Conservation (phyloP, 2,329 filamentous ascomycete genomes). For the Mycocentrospora acerina region DNA sequence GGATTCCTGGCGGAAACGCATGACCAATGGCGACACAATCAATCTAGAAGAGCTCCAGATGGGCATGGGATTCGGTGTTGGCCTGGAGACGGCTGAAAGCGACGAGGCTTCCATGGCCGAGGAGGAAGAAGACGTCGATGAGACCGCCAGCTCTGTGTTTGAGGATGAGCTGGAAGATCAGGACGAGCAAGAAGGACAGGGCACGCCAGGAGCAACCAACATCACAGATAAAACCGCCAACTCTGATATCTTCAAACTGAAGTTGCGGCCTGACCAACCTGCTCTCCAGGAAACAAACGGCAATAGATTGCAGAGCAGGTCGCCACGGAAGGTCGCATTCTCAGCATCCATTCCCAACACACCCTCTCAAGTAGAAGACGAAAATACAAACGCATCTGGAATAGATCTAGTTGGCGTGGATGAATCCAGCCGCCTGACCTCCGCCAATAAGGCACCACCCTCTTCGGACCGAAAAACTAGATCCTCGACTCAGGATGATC, state of each 20-base stretch:
- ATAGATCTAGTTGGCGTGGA: constrained; percentile 26
- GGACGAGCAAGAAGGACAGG: constrained; percentile 21
- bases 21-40: constrained; percentile 69
- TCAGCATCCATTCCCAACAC: constrained; percentile 38
- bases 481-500: constrained; percentile 25
- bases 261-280: constrained; percentile 31
- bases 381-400: constrained; percentile 36
- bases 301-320: constrained; percentile 39
- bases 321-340: constrained; percentile 45
- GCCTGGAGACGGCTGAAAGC: constrained; percentile 36
- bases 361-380: constrained; percentile 31
- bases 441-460: constrained; percentile 16
- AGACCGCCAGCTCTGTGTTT: constrained; percentile 31
- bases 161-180: constrained; percentile 30
- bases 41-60: constrained; percentile 62
- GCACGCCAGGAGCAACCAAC: constrained; percentile 25
- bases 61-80: constrained; percentile 61
- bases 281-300: constrained; percentile 39
- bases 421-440: constrained; percentile 16
- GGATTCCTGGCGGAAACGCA: constrained; percentile 84
- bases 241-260: constrained; percentile 38
- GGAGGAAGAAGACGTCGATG: constrained; percentile 21
- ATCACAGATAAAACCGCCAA: constrained; percentile 18
- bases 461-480: constrained; percentile 24
- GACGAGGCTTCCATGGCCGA: constrained; percentile 31